Base-by-base conservation (phyloP, 441 rosid genomes). In the Breynia disticha region DNA sequence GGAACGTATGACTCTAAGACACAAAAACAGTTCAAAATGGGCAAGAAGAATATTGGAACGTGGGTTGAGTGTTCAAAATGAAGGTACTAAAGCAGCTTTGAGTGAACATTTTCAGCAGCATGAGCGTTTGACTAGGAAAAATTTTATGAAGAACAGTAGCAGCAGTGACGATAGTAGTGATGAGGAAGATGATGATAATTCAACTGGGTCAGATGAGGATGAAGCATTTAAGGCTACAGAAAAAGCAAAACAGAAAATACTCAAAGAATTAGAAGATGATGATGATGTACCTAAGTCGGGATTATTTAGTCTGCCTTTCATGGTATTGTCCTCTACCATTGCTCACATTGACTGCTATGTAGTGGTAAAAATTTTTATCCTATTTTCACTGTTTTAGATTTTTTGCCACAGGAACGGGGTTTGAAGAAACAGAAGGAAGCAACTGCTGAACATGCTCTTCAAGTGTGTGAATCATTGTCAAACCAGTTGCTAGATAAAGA, bases 261-360 rank as follows among this genome's bases (percentile, higher is more conserved):
- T 79, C 22, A 67, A 77, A 72, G 61, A 76, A 50, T 52, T 86
- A 35, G 86, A 79, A 69, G 90, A 82, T 39, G 82, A 79, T 43
- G 82, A 77, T 46, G 86, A 79, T 71, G 69, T 67, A 48, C 82
- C 95, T 46, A 60, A 65, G 43, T 74, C 95, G 12, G 95, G 97
- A 74, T 79, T 91, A 61, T 70, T 82, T 59, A 76, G 95, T 56
- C 75, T 91, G 66, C 98, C 98, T 68, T 91, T 88, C 71, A 91
- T 91, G 98, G 98, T 91, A 84, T 56, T 21, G 48, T 21, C 50
- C 35, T 4, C 35, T 28, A 4, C 8, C 1, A 28, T 0, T 28
- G 8, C 35, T 28, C 35, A 28, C 35, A 9, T 28, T 5, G 35
- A 4, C 8, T 28, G 35, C 35, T 4, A 28, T 9, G 32, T 24